Evolutionary conservation across 306 rosid species (phyloP).

Genomic region (Echinosophora koreensis): DNA sequence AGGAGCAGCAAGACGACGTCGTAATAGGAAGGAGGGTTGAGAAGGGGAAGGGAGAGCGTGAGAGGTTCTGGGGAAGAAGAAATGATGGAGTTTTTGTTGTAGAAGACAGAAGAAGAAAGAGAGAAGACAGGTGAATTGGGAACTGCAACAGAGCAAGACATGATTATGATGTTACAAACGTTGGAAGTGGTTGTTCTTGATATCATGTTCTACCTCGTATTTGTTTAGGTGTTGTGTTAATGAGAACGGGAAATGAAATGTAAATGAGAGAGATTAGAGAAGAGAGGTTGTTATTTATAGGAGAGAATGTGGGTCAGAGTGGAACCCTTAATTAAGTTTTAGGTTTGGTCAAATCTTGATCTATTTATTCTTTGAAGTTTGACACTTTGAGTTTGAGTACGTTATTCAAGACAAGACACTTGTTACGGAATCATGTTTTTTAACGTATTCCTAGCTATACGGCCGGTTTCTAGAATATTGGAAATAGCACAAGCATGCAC

Average conservation of each 20-base stretch:
- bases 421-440: neutral
- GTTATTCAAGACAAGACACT: neutral
- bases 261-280: neutral
- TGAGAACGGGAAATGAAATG: conserved; percentile 1
- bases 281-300: conserved; percentile 13
- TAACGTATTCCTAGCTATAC: neutral
- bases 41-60: conserved; percentile 54
- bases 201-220: neutral
- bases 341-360: neutral
- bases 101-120: conserved; percentile 70
- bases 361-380: conserved; percentile 8
- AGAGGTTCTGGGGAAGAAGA: conserved; percentile 64
- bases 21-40: conserved; percentile 46
- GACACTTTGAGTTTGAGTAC: neutral
- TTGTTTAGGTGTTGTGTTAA: neutral
- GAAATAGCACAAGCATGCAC: neutral
- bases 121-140: conserved; percentile 83
- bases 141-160: conserved; percentile 84
- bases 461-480: conserved; percentile 43
- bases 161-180: conserved; percentile 50
- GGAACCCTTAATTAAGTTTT: neutral
- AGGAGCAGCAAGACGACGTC: conserved; percentile 48
- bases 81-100: conserved; percentile 57
- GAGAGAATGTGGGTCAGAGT: conserved; percentile 27
- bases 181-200: conserved; percentile 18